These are phyloP conservation scores for Penicillium sp. DNA, from an alignment of 2,329 filamentous ascomycete genomes.

Conservation along the genomic window DNA sequence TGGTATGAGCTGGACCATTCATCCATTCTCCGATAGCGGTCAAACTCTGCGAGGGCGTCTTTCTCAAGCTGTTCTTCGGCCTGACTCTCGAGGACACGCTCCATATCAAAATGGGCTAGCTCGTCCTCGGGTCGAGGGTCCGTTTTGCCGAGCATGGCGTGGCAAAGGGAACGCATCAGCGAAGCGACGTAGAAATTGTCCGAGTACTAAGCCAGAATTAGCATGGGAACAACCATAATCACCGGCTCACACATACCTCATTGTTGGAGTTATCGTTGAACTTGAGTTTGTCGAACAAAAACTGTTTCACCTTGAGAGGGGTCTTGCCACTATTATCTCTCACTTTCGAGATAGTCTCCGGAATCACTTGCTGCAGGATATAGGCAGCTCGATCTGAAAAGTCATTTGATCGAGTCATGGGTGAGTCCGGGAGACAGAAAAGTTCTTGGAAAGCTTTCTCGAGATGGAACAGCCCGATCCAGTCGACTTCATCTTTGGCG, in stretches of 20 bases:
- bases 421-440: constrained; percentile 74
- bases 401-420: constrained; percentile 81
- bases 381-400: constrained; percentile 85
- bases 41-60: constrained; percentile 57
- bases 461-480: constrained; percentile 77
- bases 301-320: constrained; percentile 70
- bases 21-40: constrained; percentile 59
- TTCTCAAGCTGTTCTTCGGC: constrained; percentile 53
- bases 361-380: constrained; percentile 75
- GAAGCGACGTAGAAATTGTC: constrained; percentile 84
- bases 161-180: constrained; percentile 62
- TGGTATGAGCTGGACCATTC: constrained; percentile 63
- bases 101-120: constrained; percentile 43
- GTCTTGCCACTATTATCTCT: constrained; percentile 70
- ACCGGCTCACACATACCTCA: constrained; percentile 37
- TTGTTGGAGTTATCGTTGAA: constrained; percentile 96
- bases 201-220: constrained; percentile 56
- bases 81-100: constrained; percentile 46
- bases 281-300: constrained; percentile 81
- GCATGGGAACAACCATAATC: constrained; percentile 1
- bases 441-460: constrained; percentile 80
- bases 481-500: constrained; percentile 63
- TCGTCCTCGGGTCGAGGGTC: constrained; percentile 37
- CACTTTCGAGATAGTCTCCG: constrained; percentile 71
- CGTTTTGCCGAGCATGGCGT: constrained; percentile 48